Conservation (phyloP, 2,329 filamentous ascomycete species). For the Pseudogymnoascus sp. region DNA sequence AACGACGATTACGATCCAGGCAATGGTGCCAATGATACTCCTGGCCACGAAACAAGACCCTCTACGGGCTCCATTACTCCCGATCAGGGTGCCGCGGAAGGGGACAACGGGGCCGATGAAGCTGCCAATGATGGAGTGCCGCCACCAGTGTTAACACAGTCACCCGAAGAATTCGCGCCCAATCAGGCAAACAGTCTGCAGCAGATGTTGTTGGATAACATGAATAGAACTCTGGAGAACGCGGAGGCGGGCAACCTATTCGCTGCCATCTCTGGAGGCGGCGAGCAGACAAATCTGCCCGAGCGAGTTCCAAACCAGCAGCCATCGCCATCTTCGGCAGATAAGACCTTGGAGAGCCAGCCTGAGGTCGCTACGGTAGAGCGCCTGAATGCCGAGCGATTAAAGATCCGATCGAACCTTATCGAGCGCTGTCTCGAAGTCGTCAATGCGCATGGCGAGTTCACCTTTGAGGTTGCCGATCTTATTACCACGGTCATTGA, state of each 20-base stretch:
- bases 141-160: neutral
- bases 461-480: slow-evolving; percentile 86
- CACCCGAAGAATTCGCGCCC: neutral
- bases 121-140: neutral
- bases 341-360: slow-evolving; percentile 1
- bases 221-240: neutral
- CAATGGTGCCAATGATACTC: slow-evolving; percentile 18
- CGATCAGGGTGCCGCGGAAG: slow-evolving; percentile 21
- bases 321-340: slow-evolving; percentile 1
- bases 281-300: slow-evolving; percentile 9
- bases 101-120: slow-evolving; percentile 10
- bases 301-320: slow-evolving; percentile 18
- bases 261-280: slow-evolving; percentile 11
- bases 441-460: slow-evolving; percentile 76
- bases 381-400: slow-evolving; percentile 69
- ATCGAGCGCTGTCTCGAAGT: slow-evolving; percentile 89
- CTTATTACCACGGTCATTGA: slow-evolving; percentile 69
- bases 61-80: slow-evolving; percentile 25
- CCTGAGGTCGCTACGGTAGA: slow-evolving; percentile 54
- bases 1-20: slow-evolving; percentile 39
- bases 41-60: slow-evolving; percentile 27
- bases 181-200: neutral
- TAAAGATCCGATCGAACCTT: slow-evolving; percentile 64
- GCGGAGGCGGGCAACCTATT: slow-evolving; percentile 1
- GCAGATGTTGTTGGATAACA: neutral